Base-by-base conservation (phyloP, 208 protist genomes). In the Balamuthia mandrillaris region DNA sequence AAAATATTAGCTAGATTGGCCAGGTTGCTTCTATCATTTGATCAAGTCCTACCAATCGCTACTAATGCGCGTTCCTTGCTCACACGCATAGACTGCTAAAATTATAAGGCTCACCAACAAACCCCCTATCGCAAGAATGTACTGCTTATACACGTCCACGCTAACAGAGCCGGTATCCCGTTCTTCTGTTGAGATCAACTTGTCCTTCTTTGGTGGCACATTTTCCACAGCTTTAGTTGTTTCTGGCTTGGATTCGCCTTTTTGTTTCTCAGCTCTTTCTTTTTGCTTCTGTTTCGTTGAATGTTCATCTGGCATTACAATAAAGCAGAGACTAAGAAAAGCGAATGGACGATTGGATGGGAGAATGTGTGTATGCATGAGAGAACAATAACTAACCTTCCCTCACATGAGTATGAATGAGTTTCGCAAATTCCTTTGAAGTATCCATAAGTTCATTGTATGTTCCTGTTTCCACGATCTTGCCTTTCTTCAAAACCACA, bases 401-500 rank as follows among this genome's bases (percentile, higher is more conserved):
- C 51, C 54, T 63, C 31, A 72, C 78, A 29, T 84, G 60, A 3
- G 78, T 74, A 49, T 84, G 63, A 35, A 84, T 72, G 24, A 84
- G 52, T 27, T 33, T 45, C 29, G 78, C 78, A 78, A 84, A 84
- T n/a, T 84, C 58, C 18, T 70, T 84, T n/a, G n/a, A 49, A n/a
- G 21, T 41, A 16, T 84, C 5, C 58, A 85, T 52, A 27, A 85
- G 81, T 7, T 72, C 65, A 27, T 0, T 47, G 60, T 85, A 85
- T 39, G 58, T 42, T 1, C 81, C 78, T 44, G 72, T 84, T 47
- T 84, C 60, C 35, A 12, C 85, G 29, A 88, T 86, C 6, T 16
- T 24, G 27, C 86, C 86, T 27, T 88, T 56, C 47, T 89, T 88
- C 33, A 89, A 7, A 0, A 96, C 90, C 24, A 98, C 85, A 58